Base-by-base conservation (phyloP, 306 rosid genomes). In the Begonia fuchsioides region DNA sequence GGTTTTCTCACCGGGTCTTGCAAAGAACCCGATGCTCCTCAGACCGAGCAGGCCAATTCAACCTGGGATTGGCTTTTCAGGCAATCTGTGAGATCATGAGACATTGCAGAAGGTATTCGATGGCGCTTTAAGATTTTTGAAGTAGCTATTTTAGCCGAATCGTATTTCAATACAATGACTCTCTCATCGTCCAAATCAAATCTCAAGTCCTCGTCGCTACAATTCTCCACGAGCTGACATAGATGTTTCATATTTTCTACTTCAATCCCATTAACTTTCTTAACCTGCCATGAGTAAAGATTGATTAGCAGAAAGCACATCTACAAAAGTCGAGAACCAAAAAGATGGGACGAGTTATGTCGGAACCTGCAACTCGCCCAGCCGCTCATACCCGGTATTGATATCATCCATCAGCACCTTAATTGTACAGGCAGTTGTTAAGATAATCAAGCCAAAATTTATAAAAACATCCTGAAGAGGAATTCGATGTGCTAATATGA, bases 371-470 rank as follows among this genome's bases (percentile, higher is more conserved):
- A 82, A 65, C 61, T 82, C 94, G 17, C 92, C 84, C 46, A 82
- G 94, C 60, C 96, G 92, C 68, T 82, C 94, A 17, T 87, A 87
- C 52, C 96, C 96, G n/a, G 93, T 80, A 49, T 82, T 87, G 65
- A 82, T 78, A 59, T 87, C 94, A 73, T 82, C 96, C 96, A 82
- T 87, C 64, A 87, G 65, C 58, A 87, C 88, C 93, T 86, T 67
- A 43, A 65, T 57, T 15, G 47, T 57, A 63, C 44, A 67, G 62
- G 62, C 57, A 61, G 13, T 44, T 48, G 48, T 60, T 15, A 63
- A 69, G 35, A 54, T 55, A 44, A 58, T 43, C 39, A 44, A 48
- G 38, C 48, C 35, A 26, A 2, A 26, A 5, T 26, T 4, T 26
- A 26, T 26, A 1, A 26, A 26, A 26, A 26, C 35, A 26, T 6